phyloP scores from a whole-genome alignment of 2,329 filamentous ascomycete genomes.

The Beauveria brongniartii region DNA sequence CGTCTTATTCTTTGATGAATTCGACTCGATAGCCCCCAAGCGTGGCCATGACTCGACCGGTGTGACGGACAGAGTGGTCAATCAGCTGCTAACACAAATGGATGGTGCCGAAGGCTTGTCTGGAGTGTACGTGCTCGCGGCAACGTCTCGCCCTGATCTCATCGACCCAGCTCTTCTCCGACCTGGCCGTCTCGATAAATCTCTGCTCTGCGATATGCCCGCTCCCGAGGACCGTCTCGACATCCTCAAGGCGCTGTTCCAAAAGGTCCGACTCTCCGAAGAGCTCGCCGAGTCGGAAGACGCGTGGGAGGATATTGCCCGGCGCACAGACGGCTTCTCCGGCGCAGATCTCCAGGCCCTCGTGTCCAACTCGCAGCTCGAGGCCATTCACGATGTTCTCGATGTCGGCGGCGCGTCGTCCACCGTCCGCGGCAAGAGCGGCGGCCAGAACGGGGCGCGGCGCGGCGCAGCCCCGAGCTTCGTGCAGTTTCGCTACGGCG shows the following conservation, averaged over 20 bases:
- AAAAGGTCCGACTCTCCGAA: conserved; percentile 66
- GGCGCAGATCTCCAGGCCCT: conserved; percentile 92
- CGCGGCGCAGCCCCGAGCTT: conserved; percentile 44
- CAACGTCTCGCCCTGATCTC: conserved; percentile 84
- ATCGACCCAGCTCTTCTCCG: conserved; percentile 91
- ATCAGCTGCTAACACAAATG: conserved; percentile 97
- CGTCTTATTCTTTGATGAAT: conserved; percentile 97
- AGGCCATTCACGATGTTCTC: conserved; percentile 91
- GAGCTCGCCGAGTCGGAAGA: conserved; percentile 51
- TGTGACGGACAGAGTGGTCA: conserved; percentile 97
- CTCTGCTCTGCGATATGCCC: conserved; percentile 84
- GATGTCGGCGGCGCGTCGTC: conserved; percentile 38
- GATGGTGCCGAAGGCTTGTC: conserved; percentile 92
- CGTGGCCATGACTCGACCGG: conserved; percentile 94
- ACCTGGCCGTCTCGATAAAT: conserved; percentile 90
- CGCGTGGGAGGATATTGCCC: conserved; percentile 65
- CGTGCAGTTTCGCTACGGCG: conserved; percentile 77
- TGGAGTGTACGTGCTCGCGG: conserved; percentile 92
- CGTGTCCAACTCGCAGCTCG: conserved; percentile 91
- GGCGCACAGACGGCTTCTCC: conserved; percentile 78
- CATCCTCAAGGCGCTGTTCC: conserved; percentile 76
- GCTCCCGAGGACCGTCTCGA: conserved; percentile 72
- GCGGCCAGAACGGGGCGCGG: conserved; percentile 24
- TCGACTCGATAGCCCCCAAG: conserved; percentile 95
- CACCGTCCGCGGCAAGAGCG: conserved; percentile 24